Evolutionary conservation across 345 rosid genomes (phyloP).

Genomic region (Melastoma malabathricum): DNA sequence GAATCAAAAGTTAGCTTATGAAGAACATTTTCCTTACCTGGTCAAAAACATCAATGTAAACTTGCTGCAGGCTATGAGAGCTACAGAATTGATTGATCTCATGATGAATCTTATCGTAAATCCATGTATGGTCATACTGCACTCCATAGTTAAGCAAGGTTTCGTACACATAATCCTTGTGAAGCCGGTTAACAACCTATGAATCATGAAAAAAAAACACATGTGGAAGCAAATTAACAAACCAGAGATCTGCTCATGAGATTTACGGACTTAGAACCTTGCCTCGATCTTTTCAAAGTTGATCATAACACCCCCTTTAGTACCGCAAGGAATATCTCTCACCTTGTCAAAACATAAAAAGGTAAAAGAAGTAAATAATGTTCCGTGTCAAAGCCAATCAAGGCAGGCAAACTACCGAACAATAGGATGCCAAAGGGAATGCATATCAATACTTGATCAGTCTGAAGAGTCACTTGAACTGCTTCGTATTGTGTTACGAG

Average conservation of each 20-base stretch:
- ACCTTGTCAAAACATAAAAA: constrained; percentile 23
- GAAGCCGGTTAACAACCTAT: constrained; percentile 77
- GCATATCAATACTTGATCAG: constrained; percentile 44
- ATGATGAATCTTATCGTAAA: constrained; percentile 95
- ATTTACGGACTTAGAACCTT: constrained; percentile 4
- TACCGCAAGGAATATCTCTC: constrained; percentile 87
- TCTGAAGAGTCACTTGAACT: constrained; percentile 93
- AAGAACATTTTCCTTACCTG: constrained; percentile 30
- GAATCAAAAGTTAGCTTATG: too few species aligned
- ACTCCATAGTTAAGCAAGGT: constrained; percentile 78
- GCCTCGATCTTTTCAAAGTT: constrained; percentile 92
- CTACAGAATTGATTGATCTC: constrained; percentile 98
- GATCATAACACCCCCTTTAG: constrained; percentile 95
- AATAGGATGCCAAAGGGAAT: neutral
- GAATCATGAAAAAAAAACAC: constrained; percentile 1
- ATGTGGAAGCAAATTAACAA: neutral
- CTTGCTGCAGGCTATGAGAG: constrained; percentile 87
- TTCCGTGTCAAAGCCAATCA: constrained; percentile 1
- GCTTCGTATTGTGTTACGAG: constrained; percentile 68
- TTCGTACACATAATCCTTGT: constrained; percentile 67
- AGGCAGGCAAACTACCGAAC: constrained; percentile 4
- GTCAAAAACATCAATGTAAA: constrained; percentile 89
- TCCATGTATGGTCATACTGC: constrained; percentile 83
- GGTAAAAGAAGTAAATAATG: constrained; percentile 2
- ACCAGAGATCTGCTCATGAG: neutral